Conservation (phyloP, 148 eudicot species). For the Cornus suecica region DNA sequence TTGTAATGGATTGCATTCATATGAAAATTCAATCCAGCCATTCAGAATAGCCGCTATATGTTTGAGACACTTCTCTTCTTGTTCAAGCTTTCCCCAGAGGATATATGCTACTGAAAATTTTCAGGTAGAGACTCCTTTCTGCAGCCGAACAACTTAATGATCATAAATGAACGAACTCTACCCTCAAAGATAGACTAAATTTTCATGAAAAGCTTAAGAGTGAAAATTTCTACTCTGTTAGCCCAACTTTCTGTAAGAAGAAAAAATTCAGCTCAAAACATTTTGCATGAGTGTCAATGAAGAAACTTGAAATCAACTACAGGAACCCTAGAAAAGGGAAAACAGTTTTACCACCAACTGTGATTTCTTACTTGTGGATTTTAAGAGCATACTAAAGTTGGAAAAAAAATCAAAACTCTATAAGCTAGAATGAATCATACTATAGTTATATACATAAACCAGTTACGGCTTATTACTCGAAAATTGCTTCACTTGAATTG, state of each 20-base stretch:
- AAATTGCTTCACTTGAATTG: background rate
- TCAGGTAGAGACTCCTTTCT: background rate
- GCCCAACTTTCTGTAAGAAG: background rate
- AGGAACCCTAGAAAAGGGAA: background rate
- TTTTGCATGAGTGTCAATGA: background rate
- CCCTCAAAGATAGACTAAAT: background rate
- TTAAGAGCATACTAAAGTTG: background rate
- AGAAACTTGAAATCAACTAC: background rate
- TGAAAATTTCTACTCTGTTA: background rate
- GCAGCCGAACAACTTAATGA: background rate
- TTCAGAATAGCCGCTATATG: background rate
- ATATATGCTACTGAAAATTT: background rate
- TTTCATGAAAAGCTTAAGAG: background rate
- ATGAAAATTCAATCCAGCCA: background rate
- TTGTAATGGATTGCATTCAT: background rate
- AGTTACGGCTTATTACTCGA: background rate
- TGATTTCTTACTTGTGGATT: background rate
- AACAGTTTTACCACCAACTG: background rate
- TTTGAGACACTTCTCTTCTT: background rate
- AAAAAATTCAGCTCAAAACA: background rate
- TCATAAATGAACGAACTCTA: background rate
- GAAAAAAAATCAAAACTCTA: background rate
- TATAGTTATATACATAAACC: background rate
- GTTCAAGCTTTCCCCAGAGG: background rate
- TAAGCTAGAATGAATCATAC: background rate